Evolutionary conservation across 2,329 filamentous ascomycete species (phyloP).

Genomic region (Fusarium irregulare): DNA sequence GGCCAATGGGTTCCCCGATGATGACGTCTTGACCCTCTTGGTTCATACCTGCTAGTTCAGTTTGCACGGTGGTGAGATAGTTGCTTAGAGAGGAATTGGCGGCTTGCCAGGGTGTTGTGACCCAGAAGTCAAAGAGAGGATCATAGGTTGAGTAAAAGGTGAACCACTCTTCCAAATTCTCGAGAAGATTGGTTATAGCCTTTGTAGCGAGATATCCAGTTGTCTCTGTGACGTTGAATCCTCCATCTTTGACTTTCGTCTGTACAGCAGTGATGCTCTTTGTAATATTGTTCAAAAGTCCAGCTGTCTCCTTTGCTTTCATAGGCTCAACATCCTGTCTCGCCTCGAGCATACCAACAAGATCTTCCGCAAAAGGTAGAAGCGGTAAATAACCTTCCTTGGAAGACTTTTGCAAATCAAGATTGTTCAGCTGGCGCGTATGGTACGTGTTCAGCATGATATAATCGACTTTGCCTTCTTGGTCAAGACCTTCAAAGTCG

Average conservation of each 20-base stretch:
- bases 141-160: constrained; percentile 33
- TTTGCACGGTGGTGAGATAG: constrained; percentile 21
- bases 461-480: constrained; percentile 33
- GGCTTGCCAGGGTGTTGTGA: constrained; percentile 28
- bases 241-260: constrained; percentile 10
- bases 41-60: constrained; percentile 20
- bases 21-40: constrained; percentile 13
- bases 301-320: constrained; percentile 22
- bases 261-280: constrained; percentile 20
- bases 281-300: constrained; percentile 18
- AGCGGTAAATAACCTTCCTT: constrained; percentile 8
- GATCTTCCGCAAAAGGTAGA: constrained; percentile 4
- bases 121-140: constrained; percentile 34
- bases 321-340: constrained; percentile 34
- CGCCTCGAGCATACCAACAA: constrained; percentile 22
- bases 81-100: background rate
- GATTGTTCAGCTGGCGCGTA: constrained; percentile 25
- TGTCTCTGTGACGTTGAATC: constrained; percentile 29
- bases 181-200: constrained; percentile 11
- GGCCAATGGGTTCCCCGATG: constrained; percentile 27
- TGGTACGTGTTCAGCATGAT: constrained; percentile 34
- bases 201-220: constrained; percentile 26
- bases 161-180: constrained; percentile 24
- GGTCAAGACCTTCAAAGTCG: constrained; percentile 22
- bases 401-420: constrained; percentile 8